Base-by-base conservation (phyloP, 2,329 filamentous ascomycete genomes). In the Aspergillus aculeatinus region DNA sequence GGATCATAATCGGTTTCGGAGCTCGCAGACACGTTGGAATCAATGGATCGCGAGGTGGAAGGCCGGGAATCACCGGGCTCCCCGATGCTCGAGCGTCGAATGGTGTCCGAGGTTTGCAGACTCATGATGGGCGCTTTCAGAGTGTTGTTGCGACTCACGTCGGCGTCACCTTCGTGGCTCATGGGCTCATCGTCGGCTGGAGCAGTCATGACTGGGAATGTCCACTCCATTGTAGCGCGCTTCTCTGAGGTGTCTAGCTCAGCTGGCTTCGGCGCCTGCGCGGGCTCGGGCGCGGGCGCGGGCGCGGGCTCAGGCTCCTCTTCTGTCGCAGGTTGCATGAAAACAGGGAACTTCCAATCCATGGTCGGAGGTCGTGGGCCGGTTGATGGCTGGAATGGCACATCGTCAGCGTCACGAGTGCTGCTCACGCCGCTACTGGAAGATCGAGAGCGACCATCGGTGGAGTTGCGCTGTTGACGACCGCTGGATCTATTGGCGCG, bases 401-500 rank as follows among this genome's bases (percentile, higher is more conserved):
- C 60, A n/a, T 75, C 72, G 16, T 72, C 63, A 1, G 67, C 49
- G 25, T 69, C 66, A 9, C 61, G 52, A n/a, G 58, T 64, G 55
- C 67, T 63, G 54, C 69, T 65, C 48, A 66, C 51, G 53, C 76
- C 65, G 65, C 69, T 72, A 59, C 67, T 67, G 51, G 69, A 72
- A 5, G 70, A 72, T 21, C 72, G 68, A 5, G 72, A 70, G 25
- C 70, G 74, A n/a, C 67, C 69, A 19, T 73, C 74, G 47, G 68
- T 70, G 9, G 77, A 77, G 42, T 73, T 76, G 48, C 71, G 76
- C 53, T 70, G 68, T 49, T 79, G 69, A 51, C 82, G 76, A 55
- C 79, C 76, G 66, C 81, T 82, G 27, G 81, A 79, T 48, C 82
- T 77, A 59, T 81, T 84, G 16, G 85, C 84, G 60, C 81, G 82